A percentile compares a stretch with the other conserved stretches of the same genome.
Conservation (phyloP, 2,329 filamentous ascomycete species). For the Ustilaginoidea virens region DNA sequence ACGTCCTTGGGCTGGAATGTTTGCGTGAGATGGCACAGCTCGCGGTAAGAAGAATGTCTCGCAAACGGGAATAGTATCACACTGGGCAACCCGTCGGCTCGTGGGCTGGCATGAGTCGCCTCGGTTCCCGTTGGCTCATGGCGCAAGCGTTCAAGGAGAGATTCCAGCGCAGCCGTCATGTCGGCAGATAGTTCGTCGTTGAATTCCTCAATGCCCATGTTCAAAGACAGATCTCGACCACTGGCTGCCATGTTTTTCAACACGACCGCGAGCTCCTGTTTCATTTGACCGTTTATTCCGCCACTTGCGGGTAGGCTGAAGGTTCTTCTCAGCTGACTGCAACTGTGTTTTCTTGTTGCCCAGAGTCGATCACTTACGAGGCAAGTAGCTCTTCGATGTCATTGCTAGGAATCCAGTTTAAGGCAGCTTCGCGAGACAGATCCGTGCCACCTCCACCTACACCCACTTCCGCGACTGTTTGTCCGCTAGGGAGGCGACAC, state of each 20-base stretch:
- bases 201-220: conserved; percentile 9
- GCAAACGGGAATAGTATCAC: conserved; percentile 64
- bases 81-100: conserved; percentile 17
- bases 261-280: conserved; percentile 4
- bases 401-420: conserved; percentile 41
- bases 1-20: conserved; percentile 60
- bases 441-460: conserved; percentile 69
- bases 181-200: conserved; percentile 7
- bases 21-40: conserved; percentile 56
- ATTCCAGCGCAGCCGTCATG: conserved; percentile 2
- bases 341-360: too few relatives aligned
- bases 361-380: conserved; percentile 15
- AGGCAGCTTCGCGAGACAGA: conserved; percentile 49
- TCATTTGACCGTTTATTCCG: conserved; percentile 3
- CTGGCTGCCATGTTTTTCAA: conserved; percentile 8
- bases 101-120: background rate
- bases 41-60: conserved; percentile 72
- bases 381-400: conserved; percentile 34
- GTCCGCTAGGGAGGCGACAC: conserved; percentile 41
- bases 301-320: conserved; percentile 9
- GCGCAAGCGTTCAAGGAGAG: background rate
- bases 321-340: conserved; percentile 1
- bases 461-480: conserved; percentile 56
- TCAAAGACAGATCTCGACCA: conserved; percentile 13
- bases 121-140: background rate